Evolutionary conservation across 495 filamentous ascomycete species (phyloP).

Genomic region (Pseudevernia furfuracea): DNA sequence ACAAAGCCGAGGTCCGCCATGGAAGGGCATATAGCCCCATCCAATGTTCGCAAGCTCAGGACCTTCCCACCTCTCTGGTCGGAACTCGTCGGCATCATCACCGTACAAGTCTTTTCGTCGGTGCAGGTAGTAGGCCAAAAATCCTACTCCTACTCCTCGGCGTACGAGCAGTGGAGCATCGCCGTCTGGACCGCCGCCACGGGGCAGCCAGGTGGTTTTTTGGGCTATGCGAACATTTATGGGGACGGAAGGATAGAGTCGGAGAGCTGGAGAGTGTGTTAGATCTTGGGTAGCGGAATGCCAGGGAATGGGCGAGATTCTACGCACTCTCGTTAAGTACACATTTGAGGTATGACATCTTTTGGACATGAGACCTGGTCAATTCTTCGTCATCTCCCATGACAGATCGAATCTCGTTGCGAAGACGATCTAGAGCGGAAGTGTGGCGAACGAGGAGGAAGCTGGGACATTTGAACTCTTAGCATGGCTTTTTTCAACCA

Average conservation of each 20-base stretch:
- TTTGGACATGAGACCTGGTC: slow-evolving; percentile 30
- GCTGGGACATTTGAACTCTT: neutral
- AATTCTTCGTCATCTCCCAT: slow-evolving; percentile 28
- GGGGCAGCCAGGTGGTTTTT: slow-evolving; percentile 42
- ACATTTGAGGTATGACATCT: slow-evolving; percentile 35
- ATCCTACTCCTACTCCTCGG: slow-evolving; percentile 37
- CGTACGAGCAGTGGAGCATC: slow-evolving; percentile 38
- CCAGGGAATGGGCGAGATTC: neutral
- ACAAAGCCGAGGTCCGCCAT: slow-evolving; percentile 46
- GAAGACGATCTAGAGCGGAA: slow-evolving; percentile 32
- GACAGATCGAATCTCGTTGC: slow-evolving; percentile 31
- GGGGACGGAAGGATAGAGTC: slow-evolving; percentile 48
- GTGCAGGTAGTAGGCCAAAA: slow-evolving; percentile 52
- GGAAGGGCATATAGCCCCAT: slow-evolving; percentile 65
- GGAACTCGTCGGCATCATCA: slow-evolving; percentile 45
- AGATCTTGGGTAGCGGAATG: slow-evolving; percentile 26
- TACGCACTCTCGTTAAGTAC: slow-evolving; percentile 37
- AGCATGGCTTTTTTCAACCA: neutral
- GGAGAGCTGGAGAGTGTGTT: slow-evolving; percentile 41
- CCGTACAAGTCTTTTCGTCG: slow-evolving; percentile 50
- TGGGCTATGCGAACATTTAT: slow-evolving; percentile 45
- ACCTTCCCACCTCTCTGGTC: slow-evolving; percentile 58
- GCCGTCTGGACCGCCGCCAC: slow-evolving; percentile 44
- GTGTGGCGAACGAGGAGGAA: slow-evolving; percentile 39
- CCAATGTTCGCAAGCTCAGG: slow-evolving; percentile 27